Evolutionary conservation across 305 asterid species (phyloP).

Genomic region (Fraxinus platypoda): DNA sequence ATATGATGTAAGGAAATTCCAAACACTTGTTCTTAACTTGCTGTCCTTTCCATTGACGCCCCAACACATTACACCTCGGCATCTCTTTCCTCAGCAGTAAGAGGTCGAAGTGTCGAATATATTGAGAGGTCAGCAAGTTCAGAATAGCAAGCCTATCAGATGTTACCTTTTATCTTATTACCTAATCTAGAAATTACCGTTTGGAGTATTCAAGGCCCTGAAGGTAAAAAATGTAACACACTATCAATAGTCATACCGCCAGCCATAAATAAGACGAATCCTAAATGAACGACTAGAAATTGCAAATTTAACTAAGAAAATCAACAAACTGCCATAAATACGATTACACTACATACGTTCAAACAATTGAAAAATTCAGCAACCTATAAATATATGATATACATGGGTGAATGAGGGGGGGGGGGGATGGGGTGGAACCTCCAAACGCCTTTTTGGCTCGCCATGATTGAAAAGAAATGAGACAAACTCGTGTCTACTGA

Average conservation of each 20-base stretch:
- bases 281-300: not conserved
- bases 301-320: not conserved
- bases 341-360: not conserved
- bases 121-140: not conserved
- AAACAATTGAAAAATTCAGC: not conserved
- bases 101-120: not conserved
- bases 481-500: slow-evolving; percentile 30
- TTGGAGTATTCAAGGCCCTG: not conserved
- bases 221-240: not conserved
- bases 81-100: not conserved
- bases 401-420: not conserved
- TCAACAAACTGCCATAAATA: not conserved
- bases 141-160: not conserved
- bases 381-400: not conserved
- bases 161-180: not conserved
- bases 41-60: not conserved
- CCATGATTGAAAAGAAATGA: not conserved
- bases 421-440: not conserved
- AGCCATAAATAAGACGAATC: not conserved
- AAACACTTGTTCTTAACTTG: not conserved
- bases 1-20: not conserved
- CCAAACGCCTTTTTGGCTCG: not conserved
- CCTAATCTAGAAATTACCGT: not conserved
- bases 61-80: not conserved
- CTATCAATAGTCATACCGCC: not conserved